phyloP scores from a whole-genome alignment of 768 basidiomycete species.

The Boletus barrowsii region DNA sequence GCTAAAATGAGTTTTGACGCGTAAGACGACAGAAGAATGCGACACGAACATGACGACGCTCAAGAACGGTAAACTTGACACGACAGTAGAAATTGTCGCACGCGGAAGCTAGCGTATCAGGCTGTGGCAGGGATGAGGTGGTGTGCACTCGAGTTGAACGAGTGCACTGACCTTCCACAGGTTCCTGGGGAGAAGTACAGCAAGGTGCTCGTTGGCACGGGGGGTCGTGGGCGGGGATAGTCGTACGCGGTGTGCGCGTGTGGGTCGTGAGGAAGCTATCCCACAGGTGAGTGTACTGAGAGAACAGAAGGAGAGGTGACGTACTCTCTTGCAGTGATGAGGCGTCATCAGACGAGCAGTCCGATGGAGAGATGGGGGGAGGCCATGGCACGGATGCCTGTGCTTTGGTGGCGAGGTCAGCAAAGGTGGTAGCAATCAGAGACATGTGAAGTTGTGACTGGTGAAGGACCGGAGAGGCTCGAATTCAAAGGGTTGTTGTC shows the following conservation, averaged over 20 bases:
- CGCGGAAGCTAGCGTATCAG: conserved; percentile 54
- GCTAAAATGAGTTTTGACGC: conserved; percentile 18
- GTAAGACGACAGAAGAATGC: neutral
- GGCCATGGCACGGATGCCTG: conserved; percentile 18
- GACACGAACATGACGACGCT: conserved; percentile 68
- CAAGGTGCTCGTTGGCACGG: conserved; percentile 66
- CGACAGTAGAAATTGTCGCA: conserved; percentile 79
- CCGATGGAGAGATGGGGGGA: neutral
- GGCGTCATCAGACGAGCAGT: neutral
- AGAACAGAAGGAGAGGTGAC: neutral
- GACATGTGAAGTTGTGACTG: conserved; percentile 29
- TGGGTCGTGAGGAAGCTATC: conserved; percentile 24
- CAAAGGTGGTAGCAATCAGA: conserved; percentile 22
- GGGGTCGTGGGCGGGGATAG: conserved; percentile 18
- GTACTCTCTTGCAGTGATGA: conserved; percentile 12
- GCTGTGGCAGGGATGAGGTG: conserved; percentile 36
- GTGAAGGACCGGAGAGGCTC: conserved; percentile 8
- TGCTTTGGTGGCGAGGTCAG: conserved; percentile 28
- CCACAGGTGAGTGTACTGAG: neutral
- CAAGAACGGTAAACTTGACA: conserved; percentile 60
- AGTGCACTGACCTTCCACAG: conserved; percentile 66
- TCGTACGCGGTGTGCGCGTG: conserved; percentile 16
- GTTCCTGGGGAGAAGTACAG: conserved; percentile 63
- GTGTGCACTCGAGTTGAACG: neutral
- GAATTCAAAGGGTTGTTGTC: neutral